Conservation (phyloP, 2,329 filamentous ascomycete species). For the Xylaria sp. region DNA sequence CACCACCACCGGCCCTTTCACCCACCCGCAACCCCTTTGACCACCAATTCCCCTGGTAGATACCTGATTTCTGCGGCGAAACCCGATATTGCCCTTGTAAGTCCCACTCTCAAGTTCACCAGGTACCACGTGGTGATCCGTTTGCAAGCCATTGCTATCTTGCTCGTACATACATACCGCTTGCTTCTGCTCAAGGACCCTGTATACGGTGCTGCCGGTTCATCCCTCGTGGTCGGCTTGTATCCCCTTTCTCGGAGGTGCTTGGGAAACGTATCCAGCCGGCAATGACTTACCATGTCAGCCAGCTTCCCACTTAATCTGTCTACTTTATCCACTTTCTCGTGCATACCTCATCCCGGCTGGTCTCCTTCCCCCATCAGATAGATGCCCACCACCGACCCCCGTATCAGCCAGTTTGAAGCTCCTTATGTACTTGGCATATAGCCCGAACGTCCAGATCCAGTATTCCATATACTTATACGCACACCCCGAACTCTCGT, state of each 20-base stretch:
- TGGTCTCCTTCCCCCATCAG: conserved; percentile 18
- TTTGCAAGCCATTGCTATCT: conserved; percentile 18
- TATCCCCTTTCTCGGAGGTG: conserved; percentile 2
- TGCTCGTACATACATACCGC: conserved; percentile 5
- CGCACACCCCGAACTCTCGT: conserved; percentile 21
- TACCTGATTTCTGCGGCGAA: conserved; percentile 30
- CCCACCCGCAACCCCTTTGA: conserved; percentile 21
- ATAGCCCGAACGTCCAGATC: conserved; percentile 23
- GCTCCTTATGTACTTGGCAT: conserved; percentile 22
- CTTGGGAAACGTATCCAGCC: conserved; percentile 17
- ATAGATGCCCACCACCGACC: conserved; percentile 26
- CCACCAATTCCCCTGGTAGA: conserved; percentile 19
- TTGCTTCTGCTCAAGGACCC: conserved; percentile 8
- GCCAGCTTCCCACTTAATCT: conserved; percentile 20
- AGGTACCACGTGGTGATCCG: conserved; percentile 26
- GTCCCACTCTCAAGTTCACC: conserved; percentile 25
- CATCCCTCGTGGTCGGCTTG: conserved; percentile 6
- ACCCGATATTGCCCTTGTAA: conserved; percentile 29
- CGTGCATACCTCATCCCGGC: conserved; percentile 24
- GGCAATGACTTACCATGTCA: conserved; percentile 13
- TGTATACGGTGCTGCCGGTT: conserved; percentile 18
- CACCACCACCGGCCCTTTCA: conserved; percentile 11
- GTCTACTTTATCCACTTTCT: conserved; percentile 27
- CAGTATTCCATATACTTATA: conserved; percentile 20
- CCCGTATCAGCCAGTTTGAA: conserved; percentile 2